Evolutionary conservation across 768 basidiomycete species (phyloP).

Genomic region (Lepiota venenata): DNA sequence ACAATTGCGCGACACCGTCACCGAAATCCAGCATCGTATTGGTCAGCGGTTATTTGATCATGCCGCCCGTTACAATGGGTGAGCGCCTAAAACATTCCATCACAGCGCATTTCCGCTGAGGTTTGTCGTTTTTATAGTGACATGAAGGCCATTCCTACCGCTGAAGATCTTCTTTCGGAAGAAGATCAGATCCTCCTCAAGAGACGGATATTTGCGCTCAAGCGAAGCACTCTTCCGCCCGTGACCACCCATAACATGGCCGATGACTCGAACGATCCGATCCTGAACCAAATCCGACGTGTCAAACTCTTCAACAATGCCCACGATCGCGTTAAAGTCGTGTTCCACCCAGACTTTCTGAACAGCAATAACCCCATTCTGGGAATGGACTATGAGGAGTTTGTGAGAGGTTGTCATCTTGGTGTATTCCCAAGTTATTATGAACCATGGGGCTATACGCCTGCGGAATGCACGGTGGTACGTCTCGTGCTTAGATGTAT

Average conservation of each 20-base stretch:
- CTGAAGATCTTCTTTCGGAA: slow-evolving; percentile 76
- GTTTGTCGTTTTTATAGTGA: slow-evolving; percentile 43
- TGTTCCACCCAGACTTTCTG: slow-evolving; percentile 98
- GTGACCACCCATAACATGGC: slow-evolving; percentile 99
- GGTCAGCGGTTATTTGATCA: slow-evolving; percentile 93
- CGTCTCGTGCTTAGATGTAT: slow-evolving; percentile 24
- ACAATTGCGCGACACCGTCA: slow-evolving; percentile 93
- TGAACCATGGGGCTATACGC: slow-evolving; percentile 96
- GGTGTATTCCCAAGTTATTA: slow-evolving; percentile 99
- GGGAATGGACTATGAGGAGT: slow-evolving; percentile 98
- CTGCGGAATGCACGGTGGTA: slow-evolving; percentile 98
- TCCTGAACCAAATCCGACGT: slow-evolving; percentile 91
- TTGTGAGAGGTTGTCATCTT: slow-evolving; percentile 95
- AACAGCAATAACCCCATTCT: slow-evolving; percentile 98
- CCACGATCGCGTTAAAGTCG: slow-evolving; percentile 91
- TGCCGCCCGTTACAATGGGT: slow-evolving; percentile 91
- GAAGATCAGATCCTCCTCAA: slow-evolving; percentile 96
- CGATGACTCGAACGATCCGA: slow-evolving; percentile 89
- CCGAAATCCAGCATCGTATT: slow-evolving; percentile 91
- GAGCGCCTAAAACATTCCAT: slow-evolving; percentile 23
- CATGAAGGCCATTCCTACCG: slow-evolving; percentile 67
- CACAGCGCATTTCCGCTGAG: not conserved
- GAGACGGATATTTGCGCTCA: slow-evolving; percentile 94
- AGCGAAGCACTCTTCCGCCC: slow-evolving; percentile 91
- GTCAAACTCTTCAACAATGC: slow-evolving; percentile 90